Conservation (phyloP, 805 yeast species). For the Yamadazyma kitorensis region DNA sequence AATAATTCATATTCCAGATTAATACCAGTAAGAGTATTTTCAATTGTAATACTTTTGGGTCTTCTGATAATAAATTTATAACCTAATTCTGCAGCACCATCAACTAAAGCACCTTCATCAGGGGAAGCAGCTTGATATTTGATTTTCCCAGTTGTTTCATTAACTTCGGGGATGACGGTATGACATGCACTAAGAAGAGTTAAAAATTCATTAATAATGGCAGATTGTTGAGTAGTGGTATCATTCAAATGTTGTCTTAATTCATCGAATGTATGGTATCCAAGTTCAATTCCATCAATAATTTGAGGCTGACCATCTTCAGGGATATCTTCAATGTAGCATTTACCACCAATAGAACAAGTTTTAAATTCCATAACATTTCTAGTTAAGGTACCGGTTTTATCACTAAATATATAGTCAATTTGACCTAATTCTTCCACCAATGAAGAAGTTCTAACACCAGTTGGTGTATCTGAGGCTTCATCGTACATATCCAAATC, state of each 20-base stretch:
- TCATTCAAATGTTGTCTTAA: constrained; percentile 41
- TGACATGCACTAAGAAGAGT: constrained; percentile 89
- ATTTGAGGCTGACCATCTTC: constrained; percentile 78
- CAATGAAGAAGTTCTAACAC: constrained; percentile 89
- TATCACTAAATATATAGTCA: constrained; percentile 93
- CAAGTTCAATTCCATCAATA: constrained; percentile 76
- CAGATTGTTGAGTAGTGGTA: constrained; percentile 43
- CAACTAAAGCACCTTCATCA: constrained; percentile 97
- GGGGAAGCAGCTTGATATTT: constrained; percentile 99
- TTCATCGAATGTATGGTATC: constrained; percentile 69
- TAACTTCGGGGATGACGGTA: constrained; percentile 92
- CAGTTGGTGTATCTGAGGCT: constrained; percentile 88
- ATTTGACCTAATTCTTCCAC: constrained; percentile 98
- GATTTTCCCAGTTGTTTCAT: constrained; percentile 54
- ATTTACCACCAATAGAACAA: constrained; percentile 88
- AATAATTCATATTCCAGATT: constrained; percentile 68
- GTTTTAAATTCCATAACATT: constrained; percentile 96
- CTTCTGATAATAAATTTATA: constrained; percentile 80
- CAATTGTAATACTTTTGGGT: constrained; percentile 76
- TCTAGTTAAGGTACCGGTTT: constrained; percentile 94
- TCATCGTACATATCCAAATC: constrained; percentile 92
- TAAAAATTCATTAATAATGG: constrained; percentile 68
- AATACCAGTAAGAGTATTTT: constrained; percentile 43
- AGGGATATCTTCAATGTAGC: constrained; percentile 85
- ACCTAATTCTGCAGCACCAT: constrained; percentile 91